phyloP scores from a whole-genome alignment of 148 eudicot species.

The Polygonum aviculare region DNA sequence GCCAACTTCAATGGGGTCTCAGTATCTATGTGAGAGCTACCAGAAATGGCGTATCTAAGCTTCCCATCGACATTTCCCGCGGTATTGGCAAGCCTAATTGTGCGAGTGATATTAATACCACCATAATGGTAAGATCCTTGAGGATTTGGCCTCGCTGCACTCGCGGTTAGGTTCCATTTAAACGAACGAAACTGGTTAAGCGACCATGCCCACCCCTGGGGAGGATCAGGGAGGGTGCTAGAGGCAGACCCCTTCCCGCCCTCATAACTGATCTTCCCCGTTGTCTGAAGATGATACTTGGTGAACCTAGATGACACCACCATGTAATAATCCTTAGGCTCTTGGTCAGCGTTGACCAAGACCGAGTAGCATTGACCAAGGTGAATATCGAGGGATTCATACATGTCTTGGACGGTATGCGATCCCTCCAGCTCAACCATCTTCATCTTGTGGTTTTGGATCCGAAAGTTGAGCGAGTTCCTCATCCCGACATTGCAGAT shows the following conservation, averaged over 20 bases:
- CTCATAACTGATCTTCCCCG: constrained; percentile 29
- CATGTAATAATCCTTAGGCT: constrained; percentile 52
- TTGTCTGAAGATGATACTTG: constrained; percentile 33
- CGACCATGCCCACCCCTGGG: constrained; percentile 55
- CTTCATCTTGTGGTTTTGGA: constrained; percentile 50
- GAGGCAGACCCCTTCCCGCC: constrained; percentile 36
- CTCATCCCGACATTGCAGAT: constrained; percentile 62
- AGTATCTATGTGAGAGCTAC: constrained; percentile 39
- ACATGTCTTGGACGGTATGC: constrained; percentile 51
- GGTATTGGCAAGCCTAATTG: constrained; percentile 44
- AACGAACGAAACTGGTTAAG: constrained; percentile 56
- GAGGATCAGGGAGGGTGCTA: constrained; percentile 35
- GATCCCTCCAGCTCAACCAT: constrained; percentile 66
- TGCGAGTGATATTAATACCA: constrained; percentile 49
- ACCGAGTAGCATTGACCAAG: constrained; percentile 62
- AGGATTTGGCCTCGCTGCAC: constrained; percentile 77
- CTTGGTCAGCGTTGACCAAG: constrained; percentile 48
- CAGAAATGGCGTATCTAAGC: constrained; percentile 54
- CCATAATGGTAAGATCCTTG: constrained; percentile 72
- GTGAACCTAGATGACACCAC: constrained; percentile 57
- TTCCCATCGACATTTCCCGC: constrained; percentile 34
- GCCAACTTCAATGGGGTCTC: constrained; percentile 58
- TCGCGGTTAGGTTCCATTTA: constrained; percentile 69
- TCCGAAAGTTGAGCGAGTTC: constrained; percentile 40
- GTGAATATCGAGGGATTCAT: constrained; percentile 54